Evolutionary conservation across 805 yeast genomes (phyloP), one percentile per base, ranked within the genome.

Genomic region (Candida ortonii): DNA sequence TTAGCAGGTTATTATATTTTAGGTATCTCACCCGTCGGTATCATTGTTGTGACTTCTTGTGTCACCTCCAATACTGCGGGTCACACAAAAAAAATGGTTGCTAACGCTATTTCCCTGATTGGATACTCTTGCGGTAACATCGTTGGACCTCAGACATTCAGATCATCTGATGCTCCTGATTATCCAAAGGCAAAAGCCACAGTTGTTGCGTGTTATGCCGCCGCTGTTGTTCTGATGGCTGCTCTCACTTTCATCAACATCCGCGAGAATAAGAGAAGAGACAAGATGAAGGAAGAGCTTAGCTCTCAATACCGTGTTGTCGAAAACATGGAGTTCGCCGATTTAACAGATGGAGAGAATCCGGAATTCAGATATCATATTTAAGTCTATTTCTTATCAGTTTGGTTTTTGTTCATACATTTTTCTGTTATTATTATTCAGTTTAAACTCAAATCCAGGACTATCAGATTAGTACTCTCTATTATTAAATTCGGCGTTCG

Each of bases 111-210:
- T 11, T 33, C 36, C 16, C 36, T 43, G 7, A 59, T 64, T 18
- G 65, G 67, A 12, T 74, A 67, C 38, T 62, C 71, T 38, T 49
- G 73, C 26, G 62, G 73, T 15, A 74, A 73, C 43, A 61, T 73
- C 12, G 65, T 73, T 22, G 69, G 75, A 5, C 80, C 80, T 6
- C 80, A 74, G 50, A 44, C 73, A 14, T 75, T 78, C 73, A 62
- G 64, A 42, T 57, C 50, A 3, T 50, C 47, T 6, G 70, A 68
- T 41, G 62, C 67, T 6, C 80, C 80, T 30, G 52, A 67, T 36
- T 71, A 63, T 41, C 59, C 53, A 6, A 71, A 74, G 20, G 83
- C 80, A 3, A 76, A 76, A 43, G 34, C 37, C 10, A 32, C 44
- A 2, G 28, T 40, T 16, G 35, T 38, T 11, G 45, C 28, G 13